Base-by-base conservation (phyloP, 1,139 yeast species). In the Zygosaccharomyces pseudobailii region DNA sequence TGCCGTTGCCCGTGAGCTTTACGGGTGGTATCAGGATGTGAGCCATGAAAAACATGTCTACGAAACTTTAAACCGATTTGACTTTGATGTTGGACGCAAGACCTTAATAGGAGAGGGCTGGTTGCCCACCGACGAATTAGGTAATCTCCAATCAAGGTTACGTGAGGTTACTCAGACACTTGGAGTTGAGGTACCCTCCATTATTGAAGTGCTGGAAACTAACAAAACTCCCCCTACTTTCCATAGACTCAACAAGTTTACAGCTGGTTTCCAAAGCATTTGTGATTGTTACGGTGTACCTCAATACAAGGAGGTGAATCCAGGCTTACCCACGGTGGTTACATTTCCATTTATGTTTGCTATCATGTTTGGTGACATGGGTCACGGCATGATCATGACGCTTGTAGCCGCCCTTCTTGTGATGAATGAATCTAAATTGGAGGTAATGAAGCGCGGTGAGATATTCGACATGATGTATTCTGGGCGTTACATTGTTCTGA, bases 261-360 rank as follows among this genome's bases (percentile, higher is more conserved):
- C 98, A 0, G 75, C 72, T 10, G 96, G 96, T 0, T 94, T 87
- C 74, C 99, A 92, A 70, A 78, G 79, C 62, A 90, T 92, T 63
- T 88, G 87, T 55, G 98, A 92, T 67, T 96, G 96, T 5, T 92
- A 92, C 63, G 98, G 97, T 57, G 77, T 90, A 45, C 95, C 96
- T 10, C 82, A 95, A 8, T 90, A 92, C 69, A 89, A 87, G 63
- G 99, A 92, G 67, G 94, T 92, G 32, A 92, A 92, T 62, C 97
- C 98, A 2, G 97, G 96, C 47, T 74, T 92, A 55, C 95, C 98
- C 4, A 87, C 99, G 0, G 79, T 90, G 41, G 86, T 92, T 31
- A 92, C 99, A 0, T 92, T 92, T 71, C 99, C 99, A 9, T 92
- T 94, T 69, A 88, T 92, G 96, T 92, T 92, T 73, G 97, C 98